These are phyloP conservation scores for Helicocarpus griseus DNA, from an alignment of 2,329 filamentous ascomycete genomes.

Conservation along the genomic window DNA sequence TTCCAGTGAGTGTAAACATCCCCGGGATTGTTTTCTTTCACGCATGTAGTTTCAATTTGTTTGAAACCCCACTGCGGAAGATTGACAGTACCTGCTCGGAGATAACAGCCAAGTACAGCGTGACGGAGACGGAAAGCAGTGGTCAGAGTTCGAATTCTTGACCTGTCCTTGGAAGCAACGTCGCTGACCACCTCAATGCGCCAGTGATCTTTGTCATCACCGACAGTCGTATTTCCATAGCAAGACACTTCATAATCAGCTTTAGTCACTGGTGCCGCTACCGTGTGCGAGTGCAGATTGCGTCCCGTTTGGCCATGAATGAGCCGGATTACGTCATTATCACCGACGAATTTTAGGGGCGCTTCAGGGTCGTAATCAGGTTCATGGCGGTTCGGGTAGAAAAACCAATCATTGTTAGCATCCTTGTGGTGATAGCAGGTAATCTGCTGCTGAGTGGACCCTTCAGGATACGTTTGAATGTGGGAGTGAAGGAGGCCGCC, in stretches of 20 bases:
- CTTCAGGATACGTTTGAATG: conserved; percentile 90
- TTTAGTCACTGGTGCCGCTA: conserved; percentile 83
- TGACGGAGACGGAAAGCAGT: conserved; percentile 87
- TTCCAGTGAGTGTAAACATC: conserved; percentile 99
- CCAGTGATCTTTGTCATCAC: conserved; percentile 98
- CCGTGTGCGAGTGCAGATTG: conserved; percentile 90
- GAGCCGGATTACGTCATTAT: conserved; percentile 70
- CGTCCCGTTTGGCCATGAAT: conserved; percentile 93
- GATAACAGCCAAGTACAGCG: conserved; percentile 74
- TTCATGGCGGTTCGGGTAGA: conserved; percentile 83
- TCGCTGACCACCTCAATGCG: conserved; percentile 84
- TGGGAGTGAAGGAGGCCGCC: conserved; percentile 94
- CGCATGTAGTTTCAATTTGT: conserved; percentile 95
- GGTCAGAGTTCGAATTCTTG: conserved; percentile 79
- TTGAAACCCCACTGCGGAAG: conserved; percentile 99
- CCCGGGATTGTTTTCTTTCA: conserved; percentile 81
- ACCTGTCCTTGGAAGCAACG: conserved; percentile 75
- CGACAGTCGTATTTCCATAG: conserved; percentile 91
- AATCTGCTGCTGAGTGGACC: conserved; percentile 87
- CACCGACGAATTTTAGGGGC: conserved; percentile 63
- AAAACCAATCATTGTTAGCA: conserved; percentile 99
- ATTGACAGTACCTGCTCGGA: conserved; percentile 90
- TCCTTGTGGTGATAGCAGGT: conserved; percentile 99
- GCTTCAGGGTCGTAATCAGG: conserved; percentile 61
- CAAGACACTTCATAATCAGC: conserved; percentile 84